Conservation (phyloP, 305 asterid species). For the Lippia alba region DNA sequence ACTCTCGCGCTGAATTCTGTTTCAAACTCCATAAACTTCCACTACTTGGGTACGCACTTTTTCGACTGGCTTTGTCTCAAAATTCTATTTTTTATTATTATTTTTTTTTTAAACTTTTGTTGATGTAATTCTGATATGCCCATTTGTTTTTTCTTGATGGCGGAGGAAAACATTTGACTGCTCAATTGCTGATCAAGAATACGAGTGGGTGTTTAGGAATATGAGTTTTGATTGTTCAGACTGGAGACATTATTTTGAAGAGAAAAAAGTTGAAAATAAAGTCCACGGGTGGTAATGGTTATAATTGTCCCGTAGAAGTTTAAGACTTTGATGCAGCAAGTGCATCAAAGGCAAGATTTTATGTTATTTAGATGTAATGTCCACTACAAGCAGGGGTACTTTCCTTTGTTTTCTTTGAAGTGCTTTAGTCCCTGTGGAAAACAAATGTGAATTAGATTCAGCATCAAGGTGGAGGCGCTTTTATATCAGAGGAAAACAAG, state of each 20-base stretch:
- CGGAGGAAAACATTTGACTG: not conserved
- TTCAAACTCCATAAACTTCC: constrained; percentile 28
- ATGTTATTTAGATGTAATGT: constrained; percentile 10
- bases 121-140: constrained; percentile 20
- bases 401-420: constrained; percentile 10
- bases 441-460: constrained; percentile 26
- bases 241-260: constrained; percentile 1
- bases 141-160: constrained; percentile 9
- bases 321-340: constrained; percentile 29
- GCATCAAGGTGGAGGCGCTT: constrained; percentile 15
- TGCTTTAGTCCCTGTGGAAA: not conserved
- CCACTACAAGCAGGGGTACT: not conserved
- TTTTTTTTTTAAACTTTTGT: too few relatives aligned
- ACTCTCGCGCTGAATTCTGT: constrained; percentile 41
- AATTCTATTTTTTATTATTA: constrained; percentile 10
- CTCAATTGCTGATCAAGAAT: constrained; percentile 21
- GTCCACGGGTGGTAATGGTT: constrained; percentile 10
- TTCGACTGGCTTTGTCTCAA: not conserved
- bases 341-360: constrained; percentile 3
- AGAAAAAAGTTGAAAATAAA: not conserved
- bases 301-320: constrained; percentile 1
- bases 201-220: not conserved
- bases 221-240: constrained; percentile 7
- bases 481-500: constrained; percentile 4
- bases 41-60: constrained; percentile 35